Percentiles rank a stretch among this genome's conserved stretches.
Conservation (phyloP, 2,329 filamentous ascomycete species). For the Alternaria postmessia region DNA sequence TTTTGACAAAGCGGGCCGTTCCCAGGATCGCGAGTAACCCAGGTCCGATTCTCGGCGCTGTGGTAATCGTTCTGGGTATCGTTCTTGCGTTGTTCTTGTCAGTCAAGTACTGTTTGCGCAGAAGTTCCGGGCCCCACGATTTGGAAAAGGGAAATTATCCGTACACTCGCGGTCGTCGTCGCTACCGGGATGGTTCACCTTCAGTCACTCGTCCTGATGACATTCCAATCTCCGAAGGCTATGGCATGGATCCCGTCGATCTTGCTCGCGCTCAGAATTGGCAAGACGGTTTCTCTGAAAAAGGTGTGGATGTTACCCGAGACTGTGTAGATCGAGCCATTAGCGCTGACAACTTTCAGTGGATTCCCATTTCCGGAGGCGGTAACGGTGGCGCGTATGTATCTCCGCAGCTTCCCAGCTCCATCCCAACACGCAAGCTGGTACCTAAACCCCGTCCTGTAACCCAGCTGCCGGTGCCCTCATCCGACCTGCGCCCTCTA, state of each 20-base stretch:
- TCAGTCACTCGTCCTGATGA: neutral
- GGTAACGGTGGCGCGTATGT: neutral
- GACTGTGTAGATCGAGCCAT: neutral
- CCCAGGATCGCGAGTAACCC: neutral
- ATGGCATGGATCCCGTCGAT: neutral
- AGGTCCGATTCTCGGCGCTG: neutral
- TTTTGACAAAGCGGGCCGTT: neutral
- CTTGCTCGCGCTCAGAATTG: neutral
- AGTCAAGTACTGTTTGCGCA: neutral
- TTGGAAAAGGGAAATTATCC: neutral
- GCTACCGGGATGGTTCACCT: neutral
- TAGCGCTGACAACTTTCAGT: slow-evolving; percentile 4
- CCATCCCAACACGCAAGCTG: neutral
- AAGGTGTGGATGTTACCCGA: neutral
- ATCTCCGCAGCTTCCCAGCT: neutral
- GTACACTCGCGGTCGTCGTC: neutral
- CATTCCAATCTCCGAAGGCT: neutral
- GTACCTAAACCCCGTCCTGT: neutral
- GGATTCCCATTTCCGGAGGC: neutral
- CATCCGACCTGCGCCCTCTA: neutral
- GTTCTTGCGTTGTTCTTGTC: neutral
- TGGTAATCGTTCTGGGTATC: neutral
- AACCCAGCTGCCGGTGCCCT: neutral
- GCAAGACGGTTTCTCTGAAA: neutral
- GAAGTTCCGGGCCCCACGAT: neutral